Evolutionary conservation across 768 basidiomycete genomes (phyloP).

Genomic region (Suillus clintonianus): DNA sequence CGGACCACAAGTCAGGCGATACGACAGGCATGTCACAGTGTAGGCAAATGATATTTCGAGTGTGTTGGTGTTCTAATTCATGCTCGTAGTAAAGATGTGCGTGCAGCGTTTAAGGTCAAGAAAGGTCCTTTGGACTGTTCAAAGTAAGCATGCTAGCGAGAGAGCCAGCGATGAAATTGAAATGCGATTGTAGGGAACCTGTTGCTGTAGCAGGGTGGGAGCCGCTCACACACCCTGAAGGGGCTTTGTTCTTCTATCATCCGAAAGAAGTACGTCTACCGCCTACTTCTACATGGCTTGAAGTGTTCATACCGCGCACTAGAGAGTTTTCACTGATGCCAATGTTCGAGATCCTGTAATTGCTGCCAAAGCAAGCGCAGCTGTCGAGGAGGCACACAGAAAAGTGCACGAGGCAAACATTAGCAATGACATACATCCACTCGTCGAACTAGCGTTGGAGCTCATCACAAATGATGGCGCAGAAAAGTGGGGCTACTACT

Average conservation of each 20-base stretch:
- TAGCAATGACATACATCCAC: fast-evolving
- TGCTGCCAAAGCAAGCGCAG: neutral
- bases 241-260: neutral
- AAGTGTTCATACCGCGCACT: neutral
- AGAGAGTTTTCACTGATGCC: neutral
- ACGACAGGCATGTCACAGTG: neutral
- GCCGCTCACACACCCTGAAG: neutral
- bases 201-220: neutral
- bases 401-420: neutral
- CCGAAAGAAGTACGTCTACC: neutral
- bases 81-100: neutral
- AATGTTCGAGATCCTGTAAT: neutral
- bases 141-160: neutral
- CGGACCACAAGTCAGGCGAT: neutral
- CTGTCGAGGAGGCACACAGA: neutral
- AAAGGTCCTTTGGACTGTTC: neutral
- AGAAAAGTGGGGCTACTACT: neutral
- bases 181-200: neutral
- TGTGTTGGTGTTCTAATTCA: neutral
- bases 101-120: neutral
- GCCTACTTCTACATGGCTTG: neutral
- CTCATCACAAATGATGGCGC: neutral
- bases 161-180: neutral
- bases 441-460: neutral
- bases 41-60: neutral